phyloP scores from a whole-genome alignment of 1,284 basidiomycete genomes.

The Apiotrichum sp. region DNA sequence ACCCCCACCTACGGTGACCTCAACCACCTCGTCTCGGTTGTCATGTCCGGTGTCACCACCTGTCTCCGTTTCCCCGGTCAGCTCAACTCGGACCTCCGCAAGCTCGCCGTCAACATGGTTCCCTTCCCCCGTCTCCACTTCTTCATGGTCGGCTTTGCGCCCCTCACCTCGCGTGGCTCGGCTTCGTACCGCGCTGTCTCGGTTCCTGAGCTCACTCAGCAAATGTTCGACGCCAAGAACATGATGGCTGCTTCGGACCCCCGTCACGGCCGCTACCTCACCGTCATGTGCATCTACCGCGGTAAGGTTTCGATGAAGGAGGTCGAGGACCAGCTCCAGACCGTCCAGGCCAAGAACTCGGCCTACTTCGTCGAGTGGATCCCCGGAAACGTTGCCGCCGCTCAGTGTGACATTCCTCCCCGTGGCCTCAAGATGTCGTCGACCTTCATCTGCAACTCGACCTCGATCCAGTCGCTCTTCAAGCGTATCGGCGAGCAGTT shows the following conservation, averaged over 20 bases:
- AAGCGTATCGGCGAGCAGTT: conserved; percentile 96
- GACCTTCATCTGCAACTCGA: conserved; percentile 96
- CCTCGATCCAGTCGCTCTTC: conserved; percentile 95
- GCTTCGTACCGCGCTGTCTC: conserved; percentile 91
- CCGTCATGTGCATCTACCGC: conserved; percentile 40
- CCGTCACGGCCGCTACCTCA: conserved; percentile 42
- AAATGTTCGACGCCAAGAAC: conserved; percentile 12
- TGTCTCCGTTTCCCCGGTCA: conserved; percentile 64
- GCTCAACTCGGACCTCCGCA: conserved; percentile 87
- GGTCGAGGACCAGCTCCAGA: conserved; percentile 30
- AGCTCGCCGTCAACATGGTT: conserved; percentile 85
- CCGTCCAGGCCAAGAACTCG: conserved; percentile 39
- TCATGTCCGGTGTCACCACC: conserved; percentile 40
- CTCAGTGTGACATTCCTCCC: conserved; percentile 87
- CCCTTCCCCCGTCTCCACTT: conserved; percentile 92
- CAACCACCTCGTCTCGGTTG: conserved; percentile 60
- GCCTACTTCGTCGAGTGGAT: conserved; percentile 39
- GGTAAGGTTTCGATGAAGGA: conserved; percentile 42
- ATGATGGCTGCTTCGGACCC: conserved; percentile 39
- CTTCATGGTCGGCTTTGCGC: conserved; percentile 81
- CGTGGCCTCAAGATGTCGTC: conserved; percentile 91
- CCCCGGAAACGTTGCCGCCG: conserved; percentile 92
- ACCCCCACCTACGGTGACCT: conserved; percentile 67
- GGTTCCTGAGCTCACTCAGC: conserved; percentile 38
- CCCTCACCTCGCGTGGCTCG: conserved; percentile 85